Base-by-base conservation (phyloP, 1,139 yeast genomes). In the Protomyces lactucae-debilis region DNA sequence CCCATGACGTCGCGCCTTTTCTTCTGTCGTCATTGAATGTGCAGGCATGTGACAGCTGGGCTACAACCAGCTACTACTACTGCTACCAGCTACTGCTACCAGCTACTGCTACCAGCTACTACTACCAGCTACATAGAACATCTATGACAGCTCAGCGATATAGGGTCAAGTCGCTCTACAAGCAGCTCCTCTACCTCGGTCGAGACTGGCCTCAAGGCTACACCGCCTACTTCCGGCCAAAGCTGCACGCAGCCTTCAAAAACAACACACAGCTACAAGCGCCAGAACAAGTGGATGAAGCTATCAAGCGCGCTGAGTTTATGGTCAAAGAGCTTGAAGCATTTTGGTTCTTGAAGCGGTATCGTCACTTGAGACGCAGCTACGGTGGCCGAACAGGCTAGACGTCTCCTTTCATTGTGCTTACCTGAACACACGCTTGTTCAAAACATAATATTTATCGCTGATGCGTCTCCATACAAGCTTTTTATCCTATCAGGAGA, bases 201-300 rank as follows among this genome's bases (percentile, higher is more conserved):
- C 65, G 68, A 10, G 69, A 67, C 12, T 67, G 67, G 59, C 69
- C 69, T 63, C 67, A 67, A n/a, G 69, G 69, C 3, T 67, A 67
- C 45, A 28, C 52, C 35, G 28, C 51, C 23, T 67, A 64, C 57
- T 67, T 67, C 39, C 60, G 69, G 16, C 65, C 67, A 10, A 60
- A 55, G 35, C 57, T 67, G 45, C 68, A 67, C 32, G 60, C 61
- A 2, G 69, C 68, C 12, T 67, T 66, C 64, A 52, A 52, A 57
- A 61, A 54, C 55, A 60, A 66, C 32, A 63, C 61, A 8, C 57
- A 51, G 5, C 40, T 67, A 12, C 35, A 39, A 1, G 64, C 59
- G n/a, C 55, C 18, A 12, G 39, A 23, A 45, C 55, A 65, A 55
- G 67, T 67, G 14, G 54, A 64, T 55, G 45, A 56, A 51, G 57